Conservation (phyloP, 169 alveolate genomes). For the Blepharisma undulans region DNA sequence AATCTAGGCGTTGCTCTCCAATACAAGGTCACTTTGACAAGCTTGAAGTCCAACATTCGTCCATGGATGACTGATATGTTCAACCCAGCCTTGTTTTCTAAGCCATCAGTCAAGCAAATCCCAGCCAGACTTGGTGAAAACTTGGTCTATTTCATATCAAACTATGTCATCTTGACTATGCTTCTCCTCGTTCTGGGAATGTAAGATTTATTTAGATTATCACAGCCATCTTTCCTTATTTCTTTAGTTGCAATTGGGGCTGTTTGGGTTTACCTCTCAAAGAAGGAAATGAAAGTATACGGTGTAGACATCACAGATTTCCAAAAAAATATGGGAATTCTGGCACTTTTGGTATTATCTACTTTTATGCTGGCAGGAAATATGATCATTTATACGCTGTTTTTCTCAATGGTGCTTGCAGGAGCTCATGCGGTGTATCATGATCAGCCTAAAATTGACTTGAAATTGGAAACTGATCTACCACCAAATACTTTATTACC, state of each 20-base stretch:
- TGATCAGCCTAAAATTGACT: not conserved
- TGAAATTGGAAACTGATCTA: not conserved
- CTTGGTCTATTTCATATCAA: slow-evolving; percentile 6
- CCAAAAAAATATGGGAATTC: slow-evolving; percentile 16
- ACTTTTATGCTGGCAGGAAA: not conserved
- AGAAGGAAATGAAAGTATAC: not conserved
- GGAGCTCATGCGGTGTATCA: not conserved
- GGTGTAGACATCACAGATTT: slow-evolving; percentile 27
- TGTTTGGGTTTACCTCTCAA: slow-evolving; percentile 26
- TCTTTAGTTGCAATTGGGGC: not conserved
- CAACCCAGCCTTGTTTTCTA: slow-evolving; percentile 7
- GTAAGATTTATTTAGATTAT: slow-evolving; percentile 17
- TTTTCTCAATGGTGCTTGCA: not conserved
- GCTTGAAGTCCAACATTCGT: not conserved
- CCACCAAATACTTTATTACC: not conserved
- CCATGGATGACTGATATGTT: slow-evolving; percentile 26
- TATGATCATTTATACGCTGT: not conserved
- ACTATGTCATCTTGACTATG: not conserved
- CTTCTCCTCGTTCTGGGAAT: not conserved
- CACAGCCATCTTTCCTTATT: slow-evolving; percentile 19
- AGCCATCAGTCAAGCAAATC: not conserved
- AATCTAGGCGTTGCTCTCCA: not conserved
- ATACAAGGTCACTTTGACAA: not conserved
- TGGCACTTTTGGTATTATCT: not conserved
- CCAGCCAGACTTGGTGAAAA: not conserved